A percentile compares a stretch with the other conserved stretches of the same genome.
Conservation (phyloP, 768 basidiomycete species). For the Galerina marginata region DNA sequence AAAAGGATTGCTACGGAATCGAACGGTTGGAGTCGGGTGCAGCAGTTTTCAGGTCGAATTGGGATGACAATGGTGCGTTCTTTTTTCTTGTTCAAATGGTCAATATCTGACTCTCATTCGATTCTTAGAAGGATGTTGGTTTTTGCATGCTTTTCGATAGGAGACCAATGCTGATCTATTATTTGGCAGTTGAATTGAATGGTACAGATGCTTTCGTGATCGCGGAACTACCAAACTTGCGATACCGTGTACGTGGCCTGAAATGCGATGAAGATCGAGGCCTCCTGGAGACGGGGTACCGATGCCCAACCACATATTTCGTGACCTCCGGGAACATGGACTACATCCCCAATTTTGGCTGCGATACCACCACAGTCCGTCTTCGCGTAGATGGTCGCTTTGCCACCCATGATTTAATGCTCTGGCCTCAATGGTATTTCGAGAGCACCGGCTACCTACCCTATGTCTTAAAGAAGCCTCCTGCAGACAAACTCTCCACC, state of each 20-base stretch:
- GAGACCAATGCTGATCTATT: too few relatives aligned
- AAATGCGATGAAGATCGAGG: neutral
- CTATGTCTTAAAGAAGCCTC: constrained; percentile 1
- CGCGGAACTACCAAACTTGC: neutral
- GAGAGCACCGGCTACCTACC: constrained; percentile 9
- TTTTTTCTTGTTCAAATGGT: too few relatives aligned
- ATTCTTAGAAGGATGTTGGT: too few relatives aligned
- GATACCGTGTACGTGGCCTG: neutral
- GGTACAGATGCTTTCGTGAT: neutral
- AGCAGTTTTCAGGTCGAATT: too few relatives aligned
- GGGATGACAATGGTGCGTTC: too few relatives aligned
- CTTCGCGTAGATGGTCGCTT: constrained; percentile 6
- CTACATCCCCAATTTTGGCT: neutral
- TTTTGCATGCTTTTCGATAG: too few relatives aligned
- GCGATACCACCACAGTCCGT: neutral
- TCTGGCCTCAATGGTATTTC: constrained; percentile 14
- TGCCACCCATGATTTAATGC: constrained; percentile 4
- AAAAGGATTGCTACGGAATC: too few relatives aligned
- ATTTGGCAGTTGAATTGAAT: too few relatives aligned
- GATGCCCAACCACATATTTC: neutral
- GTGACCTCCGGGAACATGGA: constrained; percentile 11
- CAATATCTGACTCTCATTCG: too few relatives aligned
- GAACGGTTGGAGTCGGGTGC: too few relatives aligned
- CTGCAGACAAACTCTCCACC: neutral
- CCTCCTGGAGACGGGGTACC: too few relatives aligned